Base-by-base conservation (phyloP, 805 yeast species). In the Candida stauntonica region DNA sequence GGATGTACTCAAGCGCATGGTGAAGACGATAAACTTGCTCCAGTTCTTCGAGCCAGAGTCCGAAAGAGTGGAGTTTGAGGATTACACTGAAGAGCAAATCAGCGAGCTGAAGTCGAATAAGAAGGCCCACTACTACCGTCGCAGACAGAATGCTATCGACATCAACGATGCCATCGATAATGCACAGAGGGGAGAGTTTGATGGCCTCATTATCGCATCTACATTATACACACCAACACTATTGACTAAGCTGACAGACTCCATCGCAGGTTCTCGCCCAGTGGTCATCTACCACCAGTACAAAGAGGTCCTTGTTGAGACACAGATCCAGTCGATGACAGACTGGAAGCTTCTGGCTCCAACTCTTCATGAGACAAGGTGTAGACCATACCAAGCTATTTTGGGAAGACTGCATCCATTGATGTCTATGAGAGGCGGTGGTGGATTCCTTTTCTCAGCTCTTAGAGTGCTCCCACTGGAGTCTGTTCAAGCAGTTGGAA, bases 371-470 rank as follows among this genome's bases (percentile, higher is more conserved):
- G 96, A 89, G 60, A 77, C 94, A 1, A 71, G 86, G 45, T 93
- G 84, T 11, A 75, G 97, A 47, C 81, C 80, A 35, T 89, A 83
- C 58, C 99, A 93, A 66, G 87, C 97, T 3, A 77, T 91, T 20
- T 86, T 95, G 15, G 99, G 98, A 7, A 79, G 94, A 57, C 68
- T 91, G 54, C 99, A 93, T 60, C 99, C 99, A 1, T 57, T 81
- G 44, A 93, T 93, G 99, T 86, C 97, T 0, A 79, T 82, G 72
- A 73, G 86, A 52, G 88, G 95, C 6, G 89, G 83, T 41, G 98
- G 97, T 45, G 99, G 99, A 0, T 91, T 78, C 58, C 58, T 93
- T 3, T 65, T 88, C 48, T 73, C 79, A 67, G 95, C 91, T 3
- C 75, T 85, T 13, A 70, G 85, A 34, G 97, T 93, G 0, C 64